phyloP scores from a whole-genome alignment of 768 basidiomycete species.

The Cystofilobasidium bisporidii region DNA sequence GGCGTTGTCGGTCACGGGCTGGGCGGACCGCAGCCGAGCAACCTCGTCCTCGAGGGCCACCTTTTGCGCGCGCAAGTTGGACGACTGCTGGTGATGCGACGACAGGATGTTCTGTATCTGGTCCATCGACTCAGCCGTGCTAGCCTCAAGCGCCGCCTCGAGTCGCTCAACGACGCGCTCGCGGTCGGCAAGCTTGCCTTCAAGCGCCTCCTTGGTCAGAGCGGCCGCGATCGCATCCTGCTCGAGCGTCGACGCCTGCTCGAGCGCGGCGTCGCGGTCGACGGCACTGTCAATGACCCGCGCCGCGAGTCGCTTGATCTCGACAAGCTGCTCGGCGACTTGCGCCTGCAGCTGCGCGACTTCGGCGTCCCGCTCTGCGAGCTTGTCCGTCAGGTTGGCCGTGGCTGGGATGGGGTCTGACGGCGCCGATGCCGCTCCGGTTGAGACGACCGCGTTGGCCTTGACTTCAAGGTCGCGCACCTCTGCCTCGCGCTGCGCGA shows the following conservation, averaged over 20 bases:
- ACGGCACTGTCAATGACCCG: not conserved
- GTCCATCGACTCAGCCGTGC: not conserved
- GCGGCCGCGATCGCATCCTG: not conserved
- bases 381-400: not conserved
- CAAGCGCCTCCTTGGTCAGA: not conserved
- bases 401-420: not conserved
- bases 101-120: not conserved
- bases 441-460: not conserved
- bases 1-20: not conserved
- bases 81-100: not conserved
- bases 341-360: not conserved
- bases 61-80: not conserved
- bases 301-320: not conserved
- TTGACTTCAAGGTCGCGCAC: conserved; percentile 22
- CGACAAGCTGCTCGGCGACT: not conserved
- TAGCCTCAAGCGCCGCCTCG: not conserved
- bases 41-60: not conserved
- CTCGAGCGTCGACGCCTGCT: not conserved
- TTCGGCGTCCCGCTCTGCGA: not conserved
- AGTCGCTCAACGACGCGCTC: not conserved
- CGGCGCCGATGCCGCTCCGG: not conserved
- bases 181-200: conserved; percentile 1
- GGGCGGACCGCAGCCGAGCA: not conserved
- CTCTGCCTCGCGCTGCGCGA: conserved; percentile 46
- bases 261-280: not conserved